Conservation (phyloP, 768 basidiomycete genomes). For the Cyclocybe cylindracea region DNA sequence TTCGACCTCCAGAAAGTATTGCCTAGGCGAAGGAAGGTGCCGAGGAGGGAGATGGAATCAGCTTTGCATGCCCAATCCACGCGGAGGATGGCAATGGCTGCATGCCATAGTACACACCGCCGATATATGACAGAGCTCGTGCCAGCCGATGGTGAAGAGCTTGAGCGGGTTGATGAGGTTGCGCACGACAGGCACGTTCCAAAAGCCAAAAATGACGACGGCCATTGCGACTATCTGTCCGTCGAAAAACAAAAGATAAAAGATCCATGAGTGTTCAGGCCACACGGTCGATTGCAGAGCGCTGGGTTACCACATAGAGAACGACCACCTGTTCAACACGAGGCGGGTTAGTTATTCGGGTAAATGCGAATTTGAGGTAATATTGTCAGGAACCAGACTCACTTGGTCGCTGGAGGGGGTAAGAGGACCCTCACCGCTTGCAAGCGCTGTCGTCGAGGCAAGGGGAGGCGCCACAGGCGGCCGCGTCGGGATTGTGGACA, state of each 20-base stretch:
- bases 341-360: constrained; percentile 21
- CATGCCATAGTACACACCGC: constrained; percentile 48
- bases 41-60: neutral
- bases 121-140: constrained; percentile 83
- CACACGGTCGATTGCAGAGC: constrained; percentile 2
- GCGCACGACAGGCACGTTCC: constrained; percentile 83
- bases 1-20: constrained; percentile 75
- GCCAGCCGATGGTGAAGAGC: constrained; percentile 86
- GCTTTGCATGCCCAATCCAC: constrained; percentile 10
- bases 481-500: constrained; percentile 22
- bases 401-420: constrained; percentile 76
- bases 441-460: constrained; percentile 32
- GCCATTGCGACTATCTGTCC: constrained; percentile 79
- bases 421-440: constrained; percentile 38
- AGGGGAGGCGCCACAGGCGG: constrained; percentile 49
- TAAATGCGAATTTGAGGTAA: constrained; percentile 10
- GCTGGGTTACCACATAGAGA: constrained; percentile 65
- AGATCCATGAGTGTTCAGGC: constrained; percentile 1
- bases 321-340: constrained; percentile 58
- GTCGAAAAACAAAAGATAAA: constrained; percentile 8
- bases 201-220: constrained; percentile 84
- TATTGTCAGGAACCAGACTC: constrained; percentile 21
- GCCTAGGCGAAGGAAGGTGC: constrained; percentile 44
- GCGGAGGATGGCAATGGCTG: constrained; percentile 3
- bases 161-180: constrained; percentile 84